phyloP scores from a whole-genome alignment of 129 eudicot genomes.

The Flaveria sonorensis region DNA sequence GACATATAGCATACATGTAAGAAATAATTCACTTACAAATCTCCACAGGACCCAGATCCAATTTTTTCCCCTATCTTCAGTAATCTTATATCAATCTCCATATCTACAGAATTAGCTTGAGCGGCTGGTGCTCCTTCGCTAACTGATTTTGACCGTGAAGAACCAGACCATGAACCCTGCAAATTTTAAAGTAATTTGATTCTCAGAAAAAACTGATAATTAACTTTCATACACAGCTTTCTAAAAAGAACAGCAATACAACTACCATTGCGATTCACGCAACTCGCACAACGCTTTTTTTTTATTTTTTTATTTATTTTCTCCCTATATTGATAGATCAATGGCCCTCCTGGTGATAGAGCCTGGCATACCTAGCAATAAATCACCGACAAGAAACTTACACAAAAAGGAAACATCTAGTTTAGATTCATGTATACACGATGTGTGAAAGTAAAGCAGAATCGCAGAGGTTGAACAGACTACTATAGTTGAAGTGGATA shows the following conservation, averaged over 20 bases:
- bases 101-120: conserved; percentile 43
- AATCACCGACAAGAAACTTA: neutral
- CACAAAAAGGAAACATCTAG: neutral
- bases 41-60: conserved; percentile 85
- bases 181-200: conserved; percentile 3
- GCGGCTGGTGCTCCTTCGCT: conserved; percentile 44
- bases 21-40: conserved; percentile 58
- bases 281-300: too few species aligned
- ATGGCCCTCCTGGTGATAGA: too few species aligned
- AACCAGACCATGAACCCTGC: conserved; percentile 52
- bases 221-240: conserved; percentile 6
- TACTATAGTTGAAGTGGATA: neutral
- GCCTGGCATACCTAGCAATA: too few species aligned
- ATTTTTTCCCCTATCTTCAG: conserved; percentile 67
- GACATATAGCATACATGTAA: conserved; percentile 5
- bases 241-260: too few species aligned
- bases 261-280: too few species aligned
- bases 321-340: too few species aligned
- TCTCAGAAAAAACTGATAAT: conserved; percentile 1
- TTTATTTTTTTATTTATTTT: too few species aligned
- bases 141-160: conserved; percentile 53
- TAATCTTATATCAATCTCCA: conserved; percentile 76
- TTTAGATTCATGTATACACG: too few species aligned
- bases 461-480: neutral
- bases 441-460: neutral